Evolutionary conservation across 176 grass and related monocot species (phyloP).

Genomic region (Tillandsia fasciculata): DNA sequence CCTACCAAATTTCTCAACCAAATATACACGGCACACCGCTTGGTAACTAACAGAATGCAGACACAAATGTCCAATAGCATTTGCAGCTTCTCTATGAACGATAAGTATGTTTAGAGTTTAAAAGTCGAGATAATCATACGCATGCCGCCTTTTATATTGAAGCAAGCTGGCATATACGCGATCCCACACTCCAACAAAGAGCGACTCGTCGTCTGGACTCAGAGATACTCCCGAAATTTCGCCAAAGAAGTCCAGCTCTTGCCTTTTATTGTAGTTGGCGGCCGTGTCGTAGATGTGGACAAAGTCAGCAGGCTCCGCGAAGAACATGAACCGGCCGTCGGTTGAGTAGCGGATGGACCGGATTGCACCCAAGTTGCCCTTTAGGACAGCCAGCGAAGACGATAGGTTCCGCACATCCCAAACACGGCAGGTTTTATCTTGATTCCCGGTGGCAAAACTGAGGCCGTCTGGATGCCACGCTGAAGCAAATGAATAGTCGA

Average conservation of each 20-base stretch:
- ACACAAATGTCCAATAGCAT: too few species aligned
- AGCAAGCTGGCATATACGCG: slow-evolving; percentile 70
- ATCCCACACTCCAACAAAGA: slow-evolving; percentile 73
- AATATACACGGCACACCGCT: too few species aligned
- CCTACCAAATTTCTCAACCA: too few species aligned
- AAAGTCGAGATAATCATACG: slow-evolving; percentile 37
- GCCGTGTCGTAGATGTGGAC: slow-evolving; percentile 49
- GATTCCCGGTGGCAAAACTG: slow-evolving; percentile 79
- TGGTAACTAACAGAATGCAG: too few species aligned
- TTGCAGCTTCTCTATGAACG: too few species aligned
- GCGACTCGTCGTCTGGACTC: slow-evolving; percentile 53
- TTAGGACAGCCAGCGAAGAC: slow-evolving; percentile 44
- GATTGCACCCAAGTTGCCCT: slow-evolving; percentile 76
- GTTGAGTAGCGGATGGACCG: slow-evolving; percentile 75
- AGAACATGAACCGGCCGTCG: slow-evolving; percentile 56
- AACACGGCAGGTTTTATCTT: slow-evolving; percentile 82
- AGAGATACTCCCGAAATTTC: slow-evolving; percentile 79
- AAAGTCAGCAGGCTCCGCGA: slow-evolving; percentile 74
- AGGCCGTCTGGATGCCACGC: slow-evolving; percentile 20
- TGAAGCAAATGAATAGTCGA: slow-evolving; percentile 61
- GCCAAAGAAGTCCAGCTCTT: slow-evolving; percentile 89
- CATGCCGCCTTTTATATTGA: slow-evolving; percentile 42
- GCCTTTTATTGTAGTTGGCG: slow-evolving; percentile 41
- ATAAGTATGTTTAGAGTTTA: too few species aligned
- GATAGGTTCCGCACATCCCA: slow-evolving; percentile 79